phyloP scores from a whole-genome alignment of 352 stramenopile genomes.

The Pythium pyrilobum region DNA sequence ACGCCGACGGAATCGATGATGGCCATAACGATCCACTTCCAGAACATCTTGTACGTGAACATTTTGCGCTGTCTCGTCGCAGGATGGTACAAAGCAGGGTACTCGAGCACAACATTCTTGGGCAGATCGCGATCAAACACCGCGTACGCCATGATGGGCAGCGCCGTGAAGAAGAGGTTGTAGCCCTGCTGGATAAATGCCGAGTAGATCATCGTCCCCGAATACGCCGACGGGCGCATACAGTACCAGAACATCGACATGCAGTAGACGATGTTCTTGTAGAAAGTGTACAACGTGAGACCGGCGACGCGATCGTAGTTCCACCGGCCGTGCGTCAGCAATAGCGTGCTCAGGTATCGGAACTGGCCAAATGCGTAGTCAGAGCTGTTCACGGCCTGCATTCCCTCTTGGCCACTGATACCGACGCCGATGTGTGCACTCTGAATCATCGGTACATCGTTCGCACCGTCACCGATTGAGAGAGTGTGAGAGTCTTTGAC shows the following conservation, averaged over 20 bases:
- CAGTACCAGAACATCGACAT: conserved; percentile 90
- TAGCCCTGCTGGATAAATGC: conserved; percentile 88
- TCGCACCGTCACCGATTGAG: conserved; percentile 89
- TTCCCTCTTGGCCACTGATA: conserved; percentile 97
- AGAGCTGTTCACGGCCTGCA: conserved; percentile 91
- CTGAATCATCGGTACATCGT: conserved; percentile 91
- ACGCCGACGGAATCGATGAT: conserved; percentile 78
- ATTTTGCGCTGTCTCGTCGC: conserved; percentile 45
- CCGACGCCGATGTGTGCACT: conserved; percentile 86
- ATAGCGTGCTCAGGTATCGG: conserved; percentile 63
- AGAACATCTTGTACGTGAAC: conserved; percentile 82
- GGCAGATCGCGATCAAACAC: conserved; percentile 79
- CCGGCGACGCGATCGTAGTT: conserved; percentile 85
- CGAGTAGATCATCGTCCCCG: conserved; percentile 84
- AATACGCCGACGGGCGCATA: conserved; percentile 87
- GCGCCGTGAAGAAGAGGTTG: conserved; percentile 93
- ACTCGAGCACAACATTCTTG: conserved; percentile 54
- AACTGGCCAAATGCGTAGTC: conserved; percentile 86
- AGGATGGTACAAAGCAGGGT: conserved; percentile 64
- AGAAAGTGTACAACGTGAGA: conserved; percentile 89
- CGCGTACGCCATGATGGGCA: conserved; percentile 89
- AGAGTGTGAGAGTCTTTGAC: conserved; percentile 79
- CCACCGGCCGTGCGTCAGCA: conserved; percentile 80
- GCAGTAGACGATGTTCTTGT: conserved; percentile 91
- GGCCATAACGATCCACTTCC: conserved; percentile 76